These are phyloP conservation scores for Aspergillus campestris DNA, from an alignment of 495 filamentous ascomycete genomes.

Conservation along the genomic window DNA sequence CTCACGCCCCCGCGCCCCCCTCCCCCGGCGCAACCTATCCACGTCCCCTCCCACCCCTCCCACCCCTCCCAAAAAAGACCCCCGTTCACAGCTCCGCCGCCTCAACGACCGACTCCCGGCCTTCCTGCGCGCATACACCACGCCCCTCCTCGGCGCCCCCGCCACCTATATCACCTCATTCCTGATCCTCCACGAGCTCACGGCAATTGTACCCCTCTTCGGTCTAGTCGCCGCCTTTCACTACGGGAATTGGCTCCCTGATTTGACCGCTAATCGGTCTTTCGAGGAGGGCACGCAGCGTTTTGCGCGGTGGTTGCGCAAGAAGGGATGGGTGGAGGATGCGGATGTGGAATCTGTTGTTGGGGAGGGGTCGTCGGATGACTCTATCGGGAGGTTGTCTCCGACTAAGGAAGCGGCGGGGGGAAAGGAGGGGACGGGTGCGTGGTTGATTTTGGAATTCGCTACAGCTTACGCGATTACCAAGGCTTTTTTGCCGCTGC, in stretches of 20 bases:
- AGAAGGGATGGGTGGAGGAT: slow-evolving; percentile 56
- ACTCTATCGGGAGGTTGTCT: too few species aligned
- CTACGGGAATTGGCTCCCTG: slow-evolving; percentile 57
- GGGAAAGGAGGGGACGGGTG: slow-evolving; percentile 22
- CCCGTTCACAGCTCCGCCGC: slow-evolving; percentile 43
- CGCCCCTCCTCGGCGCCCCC: slow-evolving; percentile 63
- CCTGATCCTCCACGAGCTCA: slow-evolving; percentile 83
- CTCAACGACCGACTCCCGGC: slow-evolving; percentile 51
- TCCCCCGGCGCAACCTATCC: slow-evolving; percentile 15
- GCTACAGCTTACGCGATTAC: slow-evolving; percentile 84
- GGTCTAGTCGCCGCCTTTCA: slow-evolving; percentile 72
- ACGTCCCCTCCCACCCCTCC: slow-evolving; percentile 21
- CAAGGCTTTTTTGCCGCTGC: slow-evolving; percentile 69
- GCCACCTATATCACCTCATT: slow-evolving; percentile 79
- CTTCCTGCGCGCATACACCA: slow-evolving; percentile 58
- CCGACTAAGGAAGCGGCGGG: not conserved
- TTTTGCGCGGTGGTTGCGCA: slow-evolving; percentile 50
- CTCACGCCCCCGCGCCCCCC: slow-evolving; percentile 2
- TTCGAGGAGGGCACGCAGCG: slow-evolving; percentile 46
- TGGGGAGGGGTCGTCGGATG: not conserved
- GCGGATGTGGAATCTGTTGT: slow-evolving; percentile 18
- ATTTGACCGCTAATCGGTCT: slow-evolving; percentile 38
- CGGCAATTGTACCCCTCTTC: slow-evolving; percentile 71
- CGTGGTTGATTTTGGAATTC: slow-evolving; percentile 55
- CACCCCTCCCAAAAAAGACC: slow-evolving; percentile 18